phyloP scores from a whole-genome alignment of 164 flowering plant species.

The Euptelea pleiosperma region DNA sequence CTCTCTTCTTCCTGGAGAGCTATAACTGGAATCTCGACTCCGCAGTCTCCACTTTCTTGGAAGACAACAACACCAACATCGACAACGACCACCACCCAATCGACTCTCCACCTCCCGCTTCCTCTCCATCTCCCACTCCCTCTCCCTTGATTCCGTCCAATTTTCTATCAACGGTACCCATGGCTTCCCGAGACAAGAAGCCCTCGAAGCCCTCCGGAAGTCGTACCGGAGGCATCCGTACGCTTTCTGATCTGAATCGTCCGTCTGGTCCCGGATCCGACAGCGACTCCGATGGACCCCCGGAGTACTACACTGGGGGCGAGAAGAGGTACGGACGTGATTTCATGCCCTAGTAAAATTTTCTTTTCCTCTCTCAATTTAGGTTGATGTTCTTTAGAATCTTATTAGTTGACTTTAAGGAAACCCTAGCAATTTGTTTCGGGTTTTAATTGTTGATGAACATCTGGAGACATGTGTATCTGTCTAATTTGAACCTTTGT shows the following conservation, averaged over 20 bases:
- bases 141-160: neutral
- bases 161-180: constrained; percentile 17
- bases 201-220: constrained; percentile 49
- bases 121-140: neutral
- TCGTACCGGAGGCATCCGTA: constrained; percentile 60
- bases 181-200: constrained; percentile 72
- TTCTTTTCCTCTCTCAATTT: too few species aligned
- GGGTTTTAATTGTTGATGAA: too few species aligned
- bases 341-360: too few species aligned
- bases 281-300: constrained; percentile 74
- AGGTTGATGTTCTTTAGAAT: too few species aligned
- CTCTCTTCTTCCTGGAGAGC: constrained; percentile 22
- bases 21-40: constrained; percentile 25
- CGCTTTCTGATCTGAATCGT: constrained; percentile 79
- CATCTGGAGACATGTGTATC: too few species aligned
- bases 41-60: constrained; percentile 22
- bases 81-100: neutral
- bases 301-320: constrained; percentile 91
- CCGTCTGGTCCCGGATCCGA: constrained; percentile 57
- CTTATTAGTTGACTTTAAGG: too few species aligned
- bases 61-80: constrained; percentile 4
- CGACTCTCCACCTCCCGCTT: neutral
- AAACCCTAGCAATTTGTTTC: neutral
- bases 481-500: too few species aligned
- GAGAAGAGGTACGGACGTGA: constrained; percentile 76